Evolutionary conservation across 176 grass and related monocot species (phyloP), one percentile per base, ranked within the genome.

Genomic region (Triticum timopheevii): DNA sequence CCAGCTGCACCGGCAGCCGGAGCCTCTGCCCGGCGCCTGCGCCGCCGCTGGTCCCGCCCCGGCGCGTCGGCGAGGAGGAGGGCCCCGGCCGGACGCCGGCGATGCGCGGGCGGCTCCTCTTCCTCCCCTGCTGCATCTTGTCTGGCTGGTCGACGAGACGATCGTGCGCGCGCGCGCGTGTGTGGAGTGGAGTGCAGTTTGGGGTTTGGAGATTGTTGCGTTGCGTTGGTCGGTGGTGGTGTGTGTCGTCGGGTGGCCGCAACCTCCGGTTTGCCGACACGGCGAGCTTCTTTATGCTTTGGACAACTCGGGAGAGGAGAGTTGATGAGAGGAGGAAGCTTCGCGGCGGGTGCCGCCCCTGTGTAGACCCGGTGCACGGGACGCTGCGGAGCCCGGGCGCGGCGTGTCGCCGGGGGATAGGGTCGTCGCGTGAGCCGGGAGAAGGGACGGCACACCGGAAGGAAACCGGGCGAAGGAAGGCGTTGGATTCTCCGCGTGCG

Each of bases 291-390:
- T 76, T 75, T 68, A 68, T 59, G 67, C 82, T 72, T 36, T 47
- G 79, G 2, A 6, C 50, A 54, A 54, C 40, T 34, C 81, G 13
- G 83, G 54, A 58, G 52, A 56, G 52, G 52, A 56, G 17, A 38
- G 36, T 35, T 35, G 34, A 44, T 10, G 44, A 62, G 34, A 58
- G 65, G 66, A 80, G 81, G 87, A 88, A 78, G 80, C 80, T 88
- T 88, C 80, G 19, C 3, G 35, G 15, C 3, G 1, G 27, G 4
- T 27, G 13, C n/a, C 24, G 8, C 39, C 9, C 39, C 2, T 0
- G 40, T 3, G 40, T 84, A 0, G 65, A 79, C 24, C 15, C 39
- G 66, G 15, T 24, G 22, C 58, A 65, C 1, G 65, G 42, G 50
- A 49, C 73, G 9, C 19, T 0, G 15, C 8, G 0, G 13, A 15